Percentiles rank a stretch among this genome's conserved stretches.
Conservation (phyloP, 2,329 filamentous ascomycete species). For the Thelonectria blattea region DNA sequence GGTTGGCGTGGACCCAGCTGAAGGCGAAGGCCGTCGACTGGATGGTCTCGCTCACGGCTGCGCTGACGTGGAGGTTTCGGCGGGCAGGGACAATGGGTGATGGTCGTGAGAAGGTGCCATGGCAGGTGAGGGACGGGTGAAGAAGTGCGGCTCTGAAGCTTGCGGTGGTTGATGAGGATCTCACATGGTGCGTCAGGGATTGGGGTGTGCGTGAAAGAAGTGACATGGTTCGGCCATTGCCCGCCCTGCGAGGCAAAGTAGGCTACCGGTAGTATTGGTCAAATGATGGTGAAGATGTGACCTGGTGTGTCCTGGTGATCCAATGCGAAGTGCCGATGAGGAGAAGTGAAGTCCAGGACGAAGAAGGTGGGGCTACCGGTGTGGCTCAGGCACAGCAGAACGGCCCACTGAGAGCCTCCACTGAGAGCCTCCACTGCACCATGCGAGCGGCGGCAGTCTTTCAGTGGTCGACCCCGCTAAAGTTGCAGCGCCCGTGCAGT, state of each 20-base stretch:
- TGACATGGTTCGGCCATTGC: conserved; percentile 28
- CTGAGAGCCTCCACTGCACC: too few species aligned
- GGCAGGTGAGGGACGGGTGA: conserved; percentile 1
- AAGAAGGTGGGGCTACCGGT: conserved; percentile 7
- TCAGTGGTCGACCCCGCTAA: not conserved
- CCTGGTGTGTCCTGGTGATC: too few species aligned
- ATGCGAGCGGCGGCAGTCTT: too few species aligned
- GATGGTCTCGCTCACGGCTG: conserved; percentile 43
- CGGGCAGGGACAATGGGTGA: conserved; percentile 22
- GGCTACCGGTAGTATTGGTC: conserved; percentile 4
- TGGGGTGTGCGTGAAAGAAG: conserved; percentile 23
- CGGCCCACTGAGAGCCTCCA: not conserved
- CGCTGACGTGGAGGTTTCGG: conserved; percentile 44
- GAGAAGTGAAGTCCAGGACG: not conserved
- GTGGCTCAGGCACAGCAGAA: not conserved
- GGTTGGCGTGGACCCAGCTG: conserved; percentile 48
- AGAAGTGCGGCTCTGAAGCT: conserved; percentile 12
- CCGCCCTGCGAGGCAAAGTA: conserved; percentile 1
- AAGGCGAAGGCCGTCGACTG: conserved; percentile 51
- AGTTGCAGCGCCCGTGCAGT: conserved; percentile 8
- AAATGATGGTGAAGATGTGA: conserved; percentile 8
- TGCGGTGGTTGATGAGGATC: conserved; percentile 15
- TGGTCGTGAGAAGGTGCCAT: conserved; percentile 2
- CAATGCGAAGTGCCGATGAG: conserved; percentile 3
- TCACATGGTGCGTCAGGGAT: conserved; percentile 21